Evolutionary conservation across 495 filamentous ascomycete genomes (phyloP), one percentile per base, ranked within the genome.

Genomic region (Penicillium samsonianum): DNA sequence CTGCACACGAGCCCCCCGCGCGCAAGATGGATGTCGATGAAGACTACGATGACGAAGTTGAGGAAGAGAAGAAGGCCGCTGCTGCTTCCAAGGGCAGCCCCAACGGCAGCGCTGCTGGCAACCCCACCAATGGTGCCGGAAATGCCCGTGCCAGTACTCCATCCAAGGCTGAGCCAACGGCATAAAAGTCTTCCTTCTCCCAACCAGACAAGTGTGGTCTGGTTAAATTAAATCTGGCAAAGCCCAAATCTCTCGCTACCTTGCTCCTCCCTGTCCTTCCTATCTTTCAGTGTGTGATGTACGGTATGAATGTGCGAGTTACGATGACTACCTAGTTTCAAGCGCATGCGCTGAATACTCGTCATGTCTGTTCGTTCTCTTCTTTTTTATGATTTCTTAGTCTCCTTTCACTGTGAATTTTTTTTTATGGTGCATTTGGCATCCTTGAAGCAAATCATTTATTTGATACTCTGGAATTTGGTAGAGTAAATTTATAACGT

Each of bases 21-120:
- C 83, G 94, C 9, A 94, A 96, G 71, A 95, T 98, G 87, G 94
- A 98, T 22, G 88, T 98, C 42, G 94, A 98, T 67, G 93, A 98
- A 71, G 86, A 96, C 58, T 96, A 98, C 62, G 93, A 96, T 71
- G 92, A 95, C 61, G 91, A 90, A 28, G 85, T 74, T 16, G 89
- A 88, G 52, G 92, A 96, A 59, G 87, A 96, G 47, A 92, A 96
- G 73, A 84, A 87, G 67, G 64, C 67, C 37, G 61, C 53, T 45
- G 59, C 63, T 28, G 73, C 57, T 23, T 60, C 65, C 6, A 79
- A 79, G 65, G 71, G 72, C 12, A 78, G 75, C 60, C 75, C 77
- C 7, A 69, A 73, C 51, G 73, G 71, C n/a, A 77, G 70, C 58
- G 67, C 64, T 16, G 50, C 72, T 38, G 71, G 65, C 45, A 71